These are phyloP conservation scores for Termitomyces sp. DNA, from an alignment of 768 basidiomycete genomes.

Conservation along the genomic window DNA sequence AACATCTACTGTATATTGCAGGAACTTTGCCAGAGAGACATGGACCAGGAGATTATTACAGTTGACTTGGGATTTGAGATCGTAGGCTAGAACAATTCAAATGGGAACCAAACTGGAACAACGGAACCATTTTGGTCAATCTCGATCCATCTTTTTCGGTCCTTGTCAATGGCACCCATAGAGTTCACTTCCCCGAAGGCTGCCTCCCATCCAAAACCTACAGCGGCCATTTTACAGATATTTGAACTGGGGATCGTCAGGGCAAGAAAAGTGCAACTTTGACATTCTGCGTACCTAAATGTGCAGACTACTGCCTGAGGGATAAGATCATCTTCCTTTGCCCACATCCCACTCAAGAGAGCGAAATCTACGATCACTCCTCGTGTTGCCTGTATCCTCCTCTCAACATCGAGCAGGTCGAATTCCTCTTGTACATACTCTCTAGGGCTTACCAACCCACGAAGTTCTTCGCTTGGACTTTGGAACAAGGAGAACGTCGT, in stretches of 20 bases:
- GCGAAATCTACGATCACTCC: constrained; percentile 71
- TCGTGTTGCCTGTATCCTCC: constrained; percentile 44
- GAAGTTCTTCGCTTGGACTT: constrained; percentile 36
- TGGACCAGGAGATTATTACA: too few relatives aligned
- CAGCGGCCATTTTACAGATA: constrained; percentile 51
- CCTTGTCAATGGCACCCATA: constrained; percentile 41
- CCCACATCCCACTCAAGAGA: constrained; percentile 59
- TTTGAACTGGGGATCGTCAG: constrained; percentile 40
- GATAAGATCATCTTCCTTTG: constrained; percentile 30
- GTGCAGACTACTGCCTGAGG: constrained; percentile 56
- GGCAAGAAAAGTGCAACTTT: not conserved
- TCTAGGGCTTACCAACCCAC: constrained; percentile 40
- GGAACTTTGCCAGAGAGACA: too few relatives aligned
- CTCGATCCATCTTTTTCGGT: constrained; percentile 54
- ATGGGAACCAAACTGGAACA: constrained; percentile 54
- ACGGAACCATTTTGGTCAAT: constrained; percentile 55
- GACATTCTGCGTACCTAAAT: constrained; percentile 36
- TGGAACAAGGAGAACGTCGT: constrained; percentile 40
- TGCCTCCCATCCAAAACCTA: constrained; percentile 58
- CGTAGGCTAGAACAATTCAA: constrained; percentile 39
- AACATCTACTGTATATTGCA: too few relatives aligned
- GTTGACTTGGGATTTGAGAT: too few relatives aligned
- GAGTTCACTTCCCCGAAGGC: constrained; percentile 52
- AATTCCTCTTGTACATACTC: constrained; percentile 56
- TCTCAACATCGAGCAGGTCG: constrained; percentile 27